These are phyloP conservation scores for Stropharia rugosoannulata DNA, from an alignment of 768 basidiomycete species.

Conservation along the genomic window DNA sequence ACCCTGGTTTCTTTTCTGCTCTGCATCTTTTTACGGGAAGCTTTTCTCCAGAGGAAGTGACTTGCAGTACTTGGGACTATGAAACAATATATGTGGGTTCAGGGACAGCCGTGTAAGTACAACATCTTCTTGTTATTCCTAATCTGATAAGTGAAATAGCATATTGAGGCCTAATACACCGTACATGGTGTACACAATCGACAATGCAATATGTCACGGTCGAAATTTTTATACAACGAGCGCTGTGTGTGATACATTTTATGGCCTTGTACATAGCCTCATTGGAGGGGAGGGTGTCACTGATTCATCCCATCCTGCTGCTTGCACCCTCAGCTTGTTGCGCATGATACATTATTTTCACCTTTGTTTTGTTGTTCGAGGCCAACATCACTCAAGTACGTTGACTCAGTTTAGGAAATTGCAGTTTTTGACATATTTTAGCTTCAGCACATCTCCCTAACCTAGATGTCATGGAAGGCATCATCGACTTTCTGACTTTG, in stretches of 20 bases:
- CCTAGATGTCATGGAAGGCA: not conserved
- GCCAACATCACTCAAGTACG: not conserved
- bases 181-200: not conserved
- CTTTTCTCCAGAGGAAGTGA: not conserved
- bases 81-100: not conserved
- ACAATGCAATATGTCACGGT: not conserved
- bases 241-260: not conserved
- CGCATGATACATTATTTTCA: conserved; percentile 3
- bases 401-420: not conserved
- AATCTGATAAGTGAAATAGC: not conserved
- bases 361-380: not conserved
- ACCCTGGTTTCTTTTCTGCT: not conserved
- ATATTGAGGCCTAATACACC: not conserved
- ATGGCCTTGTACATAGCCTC: not conserved
- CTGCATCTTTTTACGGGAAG: not conserved
- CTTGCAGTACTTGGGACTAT: not conserved
- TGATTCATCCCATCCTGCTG: not conserved
- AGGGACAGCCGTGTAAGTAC: not conserved
- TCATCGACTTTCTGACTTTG: not conserved
- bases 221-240: not conserved
- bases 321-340: conserved; percentile 1
- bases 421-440: not conserved
- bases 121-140: not conserved
- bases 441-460: conserved; percentile 2
- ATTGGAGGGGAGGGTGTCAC: not conserved